A percentile compares a stretch with the other conserved stretches of the same genome.
Evolutionary conservation across 768 basidiomycete species (phyloP).

Genomic region (Termitomyces sp.): DNA sequence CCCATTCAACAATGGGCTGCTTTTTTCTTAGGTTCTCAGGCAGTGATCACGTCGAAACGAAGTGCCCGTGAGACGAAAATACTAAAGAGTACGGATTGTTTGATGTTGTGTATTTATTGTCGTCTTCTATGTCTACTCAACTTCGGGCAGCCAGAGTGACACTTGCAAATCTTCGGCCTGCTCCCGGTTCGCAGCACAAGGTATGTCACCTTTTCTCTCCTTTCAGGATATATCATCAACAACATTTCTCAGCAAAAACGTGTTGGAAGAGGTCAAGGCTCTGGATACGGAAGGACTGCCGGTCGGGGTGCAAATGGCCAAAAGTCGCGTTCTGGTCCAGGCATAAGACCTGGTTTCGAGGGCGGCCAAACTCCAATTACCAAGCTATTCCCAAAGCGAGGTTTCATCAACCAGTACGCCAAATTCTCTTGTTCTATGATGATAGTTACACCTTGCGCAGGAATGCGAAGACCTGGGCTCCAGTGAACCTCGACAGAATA

Average conservation of each 20-base stretch:
- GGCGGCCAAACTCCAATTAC: conserved; percentile 96
- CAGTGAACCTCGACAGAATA: conserved; percentile 83
- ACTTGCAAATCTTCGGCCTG: conserved; percentile 74
- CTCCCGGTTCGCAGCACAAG: conserved; percentile 64
- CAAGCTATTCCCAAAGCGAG: conserved; percentile 87
- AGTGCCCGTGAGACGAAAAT: too few relatives aligned
- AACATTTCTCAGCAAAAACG: conserved; percentile 73
- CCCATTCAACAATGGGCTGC: neutral
- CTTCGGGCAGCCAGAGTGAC: conserved; percentile 41
- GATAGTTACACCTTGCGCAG: conserved; percentile 34
- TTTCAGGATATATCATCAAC: conserved; percentile 8
- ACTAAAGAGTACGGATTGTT: neutral
- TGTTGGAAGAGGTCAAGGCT: conserved; percentile 90
- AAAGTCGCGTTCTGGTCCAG: conserved; percentile 87
- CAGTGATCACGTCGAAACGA: too few relatives aligned
- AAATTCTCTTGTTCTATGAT: neutral
- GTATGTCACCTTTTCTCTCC: conserved; percentile 31
- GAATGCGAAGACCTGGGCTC: conserved; percentile 71
- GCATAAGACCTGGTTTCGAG: conserved; percentile 84
- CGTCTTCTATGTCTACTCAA: conserved; percentile 32
- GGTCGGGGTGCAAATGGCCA: conserved; percentile 96
- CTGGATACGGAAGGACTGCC: conserved; percentile 87
- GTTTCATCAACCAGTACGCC: conserved; percentile 88
- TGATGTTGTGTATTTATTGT: conserved; percentile 10
- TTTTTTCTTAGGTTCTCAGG: neutral